Percentiles rank a stretch among this genome's conserved stretches.
Evolutionary conservation across 768 basidiomycete genomes (phyloP).

Genomic region (Pleurotus tuoliensis): DNA sequence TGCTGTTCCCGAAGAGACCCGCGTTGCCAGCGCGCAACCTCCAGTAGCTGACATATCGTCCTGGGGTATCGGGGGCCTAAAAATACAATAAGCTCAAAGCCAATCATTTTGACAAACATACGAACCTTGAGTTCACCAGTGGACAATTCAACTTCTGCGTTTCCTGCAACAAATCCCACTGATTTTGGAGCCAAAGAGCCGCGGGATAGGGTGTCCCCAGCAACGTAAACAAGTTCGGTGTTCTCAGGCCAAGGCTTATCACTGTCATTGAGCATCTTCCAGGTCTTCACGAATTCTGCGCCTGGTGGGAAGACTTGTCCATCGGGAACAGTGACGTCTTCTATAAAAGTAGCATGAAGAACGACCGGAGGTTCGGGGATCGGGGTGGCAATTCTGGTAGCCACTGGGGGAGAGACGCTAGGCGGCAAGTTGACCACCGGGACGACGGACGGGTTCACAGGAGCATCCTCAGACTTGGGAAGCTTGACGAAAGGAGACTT

Average conservation of each 20-base stretch:
- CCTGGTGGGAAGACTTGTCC: constrained; percentile 79
- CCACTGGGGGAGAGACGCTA: neutral
- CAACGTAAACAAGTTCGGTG: constrained; percentile 68
- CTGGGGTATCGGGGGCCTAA: constrained; percentile 70
- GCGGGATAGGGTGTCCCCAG: constrained; percentile 57
- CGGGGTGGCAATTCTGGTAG: neutral
- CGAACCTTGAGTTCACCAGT: constrained; percentile 72
- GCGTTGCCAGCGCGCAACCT: constrained; percentile 56
- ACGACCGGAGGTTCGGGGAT: constrained; percentile 10
- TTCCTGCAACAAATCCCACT: constrained; percentile 56
- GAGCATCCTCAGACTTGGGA: neutral
- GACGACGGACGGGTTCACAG: neutral
- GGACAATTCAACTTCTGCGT: constrained; percentile 59
- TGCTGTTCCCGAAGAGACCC: constrained; percentile 62
- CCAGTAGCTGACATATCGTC: constrained; percentile 78
- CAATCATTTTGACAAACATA: neutral
- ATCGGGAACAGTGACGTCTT: constrained; percentile 68
- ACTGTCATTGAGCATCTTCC: constrained; percentile 72
- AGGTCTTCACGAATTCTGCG: constrained; percentile 82
- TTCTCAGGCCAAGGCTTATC: constrained; percentile 58
- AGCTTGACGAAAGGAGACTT: neutral
- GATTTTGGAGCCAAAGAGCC: constrained; percentile 24
- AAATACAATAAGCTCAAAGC: neutral
- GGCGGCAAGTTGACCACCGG: neutral
- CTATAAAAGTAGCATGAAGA: constrained; percentile 54